Percentiles rank a stretch among this genome's conserved stretches.
phyloP scores from a whole-genome alignment of 2,329 filamentous ascomycete genomes.

The Lachnellula cervina region DNA sequence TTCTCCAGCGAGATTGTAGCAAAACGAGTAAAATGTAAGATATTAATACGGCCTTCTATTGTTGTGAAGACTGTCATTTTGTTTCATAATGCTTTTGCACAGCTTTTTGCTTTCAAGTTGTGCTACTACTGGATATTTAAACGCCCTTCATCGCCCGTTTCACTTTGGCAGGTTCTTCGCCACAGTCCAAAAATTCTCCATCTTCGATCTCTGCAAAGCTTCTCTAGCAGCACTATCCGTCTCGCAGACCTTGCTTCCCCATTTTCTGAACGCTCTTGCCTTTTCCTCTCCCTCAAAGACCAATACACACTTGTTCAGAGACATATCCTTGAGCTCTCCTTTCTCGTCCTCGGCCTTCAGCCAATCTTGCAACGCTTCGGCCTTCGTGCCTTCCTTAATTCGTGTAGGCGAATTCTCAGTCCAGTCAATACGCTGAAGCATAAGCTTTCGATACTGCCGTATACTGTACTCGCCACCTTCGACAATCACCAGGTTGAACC shows the following conservation, averaged over 20 bases:
- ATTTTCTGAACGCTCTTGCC: conserved; percentile 74
- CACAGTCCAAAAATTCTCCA: conserved; percentile 92
- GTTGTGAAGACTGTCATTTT: background rate
- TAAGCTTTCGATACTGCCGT: conserved; percentile 82
- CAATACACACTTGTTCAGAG: conserved; percentile 73
- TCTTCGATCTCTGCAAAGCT: conserved; percentile 70
- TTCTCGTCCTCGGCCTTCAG: conserved; percentile 73
- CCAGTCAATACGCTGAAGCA: conserved; percentile 94
- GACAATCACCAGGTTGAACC: conserved; percentile 82
- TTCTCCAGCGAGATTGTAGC: background rate
- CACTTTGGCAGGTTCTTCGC: conserved; percentile 55
- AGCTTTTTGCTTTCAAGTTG: background rate
- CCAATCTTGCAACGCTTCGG: conserved; percentile 65
- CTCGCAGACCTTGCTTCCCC: conserved; percentile 87
- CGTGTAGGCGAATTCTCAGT: conserved; percentile 75
- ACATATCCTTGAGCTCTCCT: conserved; percentile 75
- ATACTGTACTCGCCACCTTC: conserved; percentile 85
- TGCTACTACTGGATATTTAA: background rate
- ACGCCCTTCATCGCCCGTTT: background rate
- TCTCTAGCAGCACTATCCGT: conserved; percentile 86
- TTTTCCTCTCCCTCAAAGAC: conserved; percentile 92
- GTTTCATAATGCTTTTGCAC: too few species aligned
- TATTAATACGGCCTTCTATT: too few species aligned
- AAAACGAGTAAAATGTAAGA: background rate
- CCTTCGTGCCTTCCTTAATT: conserved; percentile 56